Evolutionary conservation across 441 rosid genomes (phyloP), one percentile per base, ranked within the genome.

Genomic region (Pelargonium australe): DNA sequence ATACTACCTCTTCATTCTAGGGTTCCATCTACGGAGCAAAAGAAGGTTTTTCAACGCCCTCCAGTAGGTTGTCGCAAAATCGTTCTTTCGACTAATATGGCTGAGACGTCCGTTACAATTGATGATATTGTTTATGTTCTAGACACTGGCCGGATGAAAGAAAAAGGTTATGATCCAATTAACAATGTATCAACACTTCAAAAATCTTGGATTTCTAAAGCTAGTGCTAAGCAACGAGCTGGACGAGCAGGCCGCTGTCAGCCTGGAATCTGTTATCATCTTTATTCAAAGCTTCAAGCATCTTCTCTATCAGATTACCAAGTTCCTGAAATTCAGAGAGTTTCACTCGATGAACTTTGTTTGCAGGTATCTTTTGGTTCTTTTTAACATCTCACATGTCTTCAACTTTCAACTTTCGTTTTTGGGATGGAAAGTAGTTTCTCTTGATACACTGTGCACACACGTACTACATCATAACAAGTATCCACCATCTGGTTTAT

Each of bases 201-300:
- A 68, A 85, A 95, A 72, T 84, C 90, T 4, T 95, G 99, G 99
- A 77, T 92, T 31, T 95, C 99, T 5, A 92, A 90, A 80, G 99
- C 98, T 76, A 95, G 86, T 82, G 94, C 97, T 47, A 95, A 82
- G 82, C 99, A 95, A 77, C 85, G 99, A 28, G 97, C 87, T 73
- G 99, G 98, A 43, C 91, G 99, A 77, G 97, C 98, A 63, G 99
- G 99, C 25, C 96, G 97, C 16, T 95, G 98, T 80, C 96, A 82
- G 78, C 95, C 99, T 68, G 99, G 99, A 60, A 83, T 85, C 43
- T 95, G 99, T 74, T 95, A 92, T 76, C 99, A 90, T 88, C 86
- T 95, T 72, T 95, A 78, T 79, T 88, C 99, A 10, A 88, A 84
- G 74, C 82, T 83, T 60, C 82, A 89, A 74, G 99, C 92, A 70